These are phyloP conservation scores for Ceriops tagal DNA, from an alignment of 345 rosid species.

Conservation along the genomic window DNA sequence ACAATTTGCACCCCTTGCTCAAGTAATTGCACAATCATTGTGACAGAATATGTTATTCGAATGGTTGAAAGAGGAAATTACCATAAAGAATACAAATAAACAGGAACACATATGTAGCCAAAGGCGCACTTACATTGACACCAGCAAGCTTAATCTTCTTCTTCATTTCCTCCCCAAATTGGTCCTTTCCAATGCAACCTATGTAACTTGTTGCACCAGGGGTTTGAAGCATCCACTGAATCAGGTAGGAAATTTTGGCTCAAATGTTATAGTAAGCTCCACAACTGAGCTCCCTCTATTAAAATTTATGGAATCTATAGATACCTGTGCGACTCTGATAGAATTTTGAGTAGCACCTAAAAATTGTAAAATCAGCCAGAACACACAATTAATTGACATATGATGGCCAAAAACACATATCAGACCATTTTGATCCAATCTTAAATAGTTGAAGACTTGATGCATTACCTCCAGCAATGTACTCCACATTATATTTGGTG, in stretches of 20 bases:
- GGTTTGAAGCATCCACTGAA: slow-evolving; percentile 96
- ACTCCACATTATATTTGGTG: slow-evolving; percentile 44
- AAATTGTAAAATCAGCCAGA: slow-evolving; percentile 3
- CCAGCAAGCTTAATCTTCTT: slow-evolving; percentile 67
- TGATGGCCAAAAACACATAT: background rate
- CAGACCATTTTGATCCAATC: background rate
- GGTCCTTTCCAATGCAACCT: slow-evolving; percentile 92
- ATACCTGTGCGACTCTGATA: slow-evolving; percentile 90
- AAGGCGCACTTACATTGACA: slow-evolving; percentile 53
- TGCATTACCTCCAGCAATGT: slow-evolving; percentile 65
- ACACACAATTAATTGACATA: background rate
- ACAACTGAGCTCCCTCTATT: background rate
- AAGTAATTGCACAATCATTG: too few species aligned
- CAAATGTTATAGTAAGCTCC: background rate
- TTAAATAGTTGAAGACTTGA: background rate
- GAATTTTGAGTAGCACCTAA: slow-evolving; percentile 92
- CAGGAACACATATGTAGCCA: background rate
- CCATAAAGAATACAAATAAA: background rate
- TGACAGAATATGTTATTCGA: background rate
- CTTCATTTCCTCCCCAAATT: slow-evolving; percentile 96
- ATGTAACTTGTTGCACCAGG: slow-evolving; percentile 89
- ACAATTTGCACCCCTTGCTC: too few species aligned
- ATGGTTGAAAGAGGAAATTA: background rate
- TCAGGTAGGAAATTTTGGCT: background rate
- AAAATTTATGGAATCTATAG: background rate